Base-by-base conservation (phyloP, 1,284 basidiomycete genomes). In the Neolentinus lepideus region DNA sequence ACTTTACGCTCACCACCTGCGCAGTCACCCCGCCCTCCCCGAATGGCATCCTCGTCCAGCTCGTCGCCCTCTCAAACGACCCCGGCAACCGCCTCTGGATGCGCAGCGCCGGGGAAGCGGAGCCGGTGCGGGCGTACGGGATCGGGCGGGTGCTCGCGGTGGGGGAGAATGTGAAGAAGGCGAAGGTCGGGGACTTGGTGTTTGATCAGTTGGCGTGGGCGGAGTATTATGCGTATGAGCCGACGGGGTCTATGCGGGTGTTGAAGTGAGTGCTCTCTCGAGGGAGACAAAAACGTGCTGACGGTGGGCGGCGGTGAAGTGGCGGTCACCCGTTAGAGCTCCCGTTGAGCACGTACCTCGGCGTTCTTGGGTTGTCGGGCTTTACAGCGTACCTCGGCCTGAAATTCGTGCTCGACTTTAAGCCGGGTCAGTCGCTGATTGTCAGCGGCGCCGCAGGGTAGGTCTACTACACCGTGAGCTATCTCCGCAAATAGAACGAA, bases 361-460 rank as follows among this genome's bases (percentile, higher is more conserved):
- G 47, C 8, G n/a, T 22, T 6, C 22, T 50, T 3, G 8, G 10
- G 6, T 9, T 25, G 14, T 50, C 47, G 4, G 47, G 47, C 12
- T 12, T 50, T 21, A 50, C 47, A 29, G 22, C 47, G n/a, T 50
- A 50, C 22, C 4, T 16, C 9, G 47, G 47, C 24, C 22, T 50
- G 10, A 21, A 26, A 6, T 6, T 4, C 6, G 27, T 50, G 47
- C 27, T 25, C 27, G 24, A 50, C 6, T 50, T 50, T 21, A 21
- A 50, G 22, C 16, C 47, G 25, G 47, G 47, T 3, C 47, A 50
- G 47, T 24, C 47, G 3, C 47, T 50, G 3, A 26, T 50, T 9
- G 47, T 50, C 24, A 50, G 47, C 27, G 47, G 47, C 27, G 47
- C 47, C 3, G 47, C 47, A 24, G 47, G 47, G 47, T 50, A 50